phyloP scores from a whole-genome alignment of 2,329 filamentous ascomycete species.

The Hymenoscyphus albidus region DNA sequence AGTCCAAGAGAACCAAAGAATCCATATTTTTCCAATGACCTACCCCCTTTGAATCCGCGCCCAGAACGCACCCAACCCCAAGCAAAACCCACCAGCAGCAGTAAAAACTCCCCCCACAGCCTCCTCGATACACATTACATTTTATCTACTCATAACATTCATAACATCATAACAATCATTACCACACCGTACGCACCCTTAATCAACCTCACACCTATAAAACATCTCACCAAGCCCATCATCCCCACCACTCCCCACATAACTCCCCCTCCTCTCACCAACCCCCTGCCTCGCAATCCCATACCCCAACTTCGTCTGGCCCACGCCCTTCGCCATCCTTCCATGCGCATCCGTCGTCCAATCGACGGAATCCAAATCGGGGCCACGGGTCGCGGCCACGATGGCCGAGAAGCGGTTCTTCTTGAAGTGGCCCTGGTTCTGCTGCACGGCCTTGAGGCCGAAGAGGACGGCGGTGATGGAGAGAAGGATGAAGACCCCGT shows the following conservation, averaged over 20 bases:
- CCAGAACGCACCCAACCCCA: too few relatives aligned
- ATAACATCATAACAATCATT: neutral
- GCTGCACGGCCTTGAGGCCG: neutral
- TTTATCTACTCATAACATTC: neutral
- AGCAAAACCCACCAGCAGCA: too few relatives aligned
- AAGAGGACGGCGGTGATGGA: neutral
- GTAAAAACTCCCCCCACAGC: too few relatives aligned
- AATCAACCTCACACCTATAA: neutral
- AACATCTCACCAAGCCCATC: neutral
- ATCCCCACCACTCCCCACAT: neutral
- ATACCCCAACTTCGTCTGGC: conserved; percentile 7
- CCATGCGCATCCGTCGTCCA: conserved; percentile 1
- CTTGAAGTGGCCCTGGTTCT: conserved; percentile 1
- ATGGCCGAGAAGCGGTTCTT: conserved; percentile 8
- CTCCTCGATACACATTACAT: too few relatives aligned
- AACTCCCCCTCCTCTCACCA: neutral
- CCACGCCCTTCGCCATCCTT: neutral
- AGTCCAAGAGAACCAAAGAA: too few relatives aligned
- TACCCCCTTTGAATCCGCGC: too few relatives aligned
- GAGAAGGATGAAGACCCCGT: conserved; percentile 8
- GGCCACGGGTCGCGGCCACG: conserved; percentile 10
- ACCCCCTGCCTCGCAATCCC: neutral
- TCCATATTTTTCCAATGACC: too few relatives aligned
- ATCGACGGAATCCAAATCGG: conserved; percentile 1
- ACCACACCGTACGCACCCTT: neutral